Conservation (phyloP, 768 basidiomycete genomes). For the Lactarius trivialis region DNA sequence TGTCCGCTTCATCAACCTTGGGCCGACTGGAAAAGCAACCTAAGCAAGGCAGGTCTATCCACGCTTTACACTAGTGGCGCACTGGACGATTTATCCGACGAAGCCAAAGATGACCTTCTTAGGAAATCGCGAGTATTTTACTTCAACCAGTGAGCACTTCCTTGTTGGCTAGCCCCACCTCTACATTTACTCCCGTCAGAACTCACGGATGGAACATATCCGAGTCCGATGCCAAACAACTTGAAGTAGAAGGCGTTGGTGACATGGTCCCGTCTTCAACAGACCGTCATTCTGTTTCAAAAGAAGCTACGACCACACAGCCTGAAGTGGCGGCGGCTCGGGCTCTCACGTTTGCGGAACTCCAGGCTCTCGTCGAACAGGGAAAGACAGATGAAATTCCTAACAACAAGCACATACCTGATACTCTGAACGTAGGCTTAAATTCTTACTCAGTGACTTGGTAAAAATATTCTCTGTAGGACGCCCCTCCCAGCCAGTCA, state of each 20-base stretch:
- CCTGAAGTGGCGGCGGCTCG: slow-evolving; percentile 24
- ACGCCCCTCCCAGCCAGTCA: slow-evolving; percentile 51
- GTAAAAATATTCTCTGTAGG: slow-evolving; percentile 32
- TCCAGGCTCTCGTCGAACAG: slow-evolving; percentile 63
- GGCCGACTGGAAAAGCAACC: neutral
- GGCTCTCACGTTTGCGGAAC: slow-evolving; percentile 56
- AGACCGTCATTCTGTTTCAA: neutral
- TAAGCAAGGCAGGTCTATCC: slow-evolving; percentile 56
- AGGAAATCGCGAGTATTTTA: slow-evolving; percentile 60
- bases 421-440: slow-evolving; percentile 52
- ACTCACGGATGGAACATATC: slow-evolving; percentile 4
- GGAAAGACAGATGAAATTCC: slow-evolving; percentile 70
- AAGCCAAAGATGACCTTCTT: slow-evolving; percentile 41
- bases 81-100: slow-evolving; percentile 32
- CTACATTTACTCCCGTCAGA: slow-evolving; percentile 3
- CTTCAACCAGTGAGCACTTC: slow-evolving; percentile 50
- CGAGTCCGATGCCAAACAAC: slow-evolving; percentile 9
- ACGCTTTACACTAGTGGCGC: slow-evolving; percentile 44
- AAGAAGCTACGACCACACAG: neutral
- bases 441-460: neutral
- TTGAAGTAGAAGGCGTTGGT: slow-evolving; percentile 9
- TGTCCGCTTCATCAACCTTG: neutral
- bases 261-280: neutral
- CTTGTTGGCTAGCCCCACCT: neutral
- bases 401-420: slow-evolving; percentile 67